Evolutionary conservation across 2,329 filamentous ascomycete species (phyloP).

Genomic region (Ceratocystis papillata): DNA sequence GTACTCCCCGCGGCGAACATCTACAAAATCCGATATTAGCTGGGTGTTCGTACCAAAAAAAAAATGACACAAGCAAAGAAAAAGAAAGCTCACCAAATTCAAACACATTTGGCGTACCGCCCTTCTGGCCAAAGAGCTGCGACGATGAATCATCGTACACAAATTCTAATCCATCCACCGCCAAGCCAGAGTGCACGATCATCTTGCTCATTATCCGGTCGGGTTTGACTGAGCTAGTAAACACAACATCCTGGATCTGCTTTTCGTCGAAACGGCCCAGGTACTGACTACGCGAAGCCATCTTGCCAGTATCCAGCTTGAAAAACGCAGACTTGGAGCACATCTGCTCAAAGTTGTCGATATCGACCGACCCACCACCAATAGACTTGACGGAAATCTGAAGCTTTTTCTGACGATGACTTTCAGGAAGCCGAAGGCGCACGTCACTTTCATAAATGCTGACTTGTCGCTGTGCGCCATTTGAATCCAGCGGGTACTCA

Average conservation of each 20-base stretch:
- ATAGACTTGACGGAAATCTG: constrained; percentile 65
- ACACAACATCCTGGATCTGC: constrained; percentile 61
- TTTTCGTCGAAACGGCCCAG: constrained; percentile 63
- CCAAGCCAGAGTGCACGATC: constrained; percentile 63
- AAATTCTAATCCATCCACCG: constrained; percentile 82
- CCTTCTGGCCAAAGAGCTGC: constrained; percentile 76
- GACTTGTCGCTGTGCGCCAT: constrained; percentile 58
- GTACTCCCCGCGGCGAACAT: constrained; percentile 61
- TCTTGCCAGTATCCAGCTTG: constrained; percentile 59
- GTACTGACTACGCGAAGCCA: constrained; percentile 64
- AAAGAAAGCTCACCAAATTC: constrained; percentile 52
- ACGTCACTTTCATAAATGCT: constrained; percentile 65
- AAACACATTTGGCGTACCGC: constrained; percentile 61
- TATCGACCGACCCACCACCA: constrained; percentile 59
- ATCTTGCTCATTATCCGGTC: constrained; percentile 66
- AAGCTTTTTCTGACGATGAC: constrained; percentile 60
- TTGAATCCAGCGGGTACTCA: constrained; percentile 59
- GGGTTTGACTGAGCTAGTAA: constrained; percentile 55
- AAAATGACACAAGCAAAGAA: neutral
- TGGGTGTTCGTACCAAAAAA: neutral
- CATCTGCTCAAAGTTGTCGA: constrained; percentile 65
- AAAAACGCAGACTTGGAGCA: constrained; percentile 60
- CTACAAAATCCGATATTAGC: constrained; percentile 21
- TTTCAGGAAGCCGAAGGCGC: constrained; percentile 57
- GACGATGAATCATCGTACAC: constrained; percentile 76